Evolutionary conservation across 2,329 filamentous ascomycete species (phyloP).

Genomic region (Colletotrichum sp.): DNA sequence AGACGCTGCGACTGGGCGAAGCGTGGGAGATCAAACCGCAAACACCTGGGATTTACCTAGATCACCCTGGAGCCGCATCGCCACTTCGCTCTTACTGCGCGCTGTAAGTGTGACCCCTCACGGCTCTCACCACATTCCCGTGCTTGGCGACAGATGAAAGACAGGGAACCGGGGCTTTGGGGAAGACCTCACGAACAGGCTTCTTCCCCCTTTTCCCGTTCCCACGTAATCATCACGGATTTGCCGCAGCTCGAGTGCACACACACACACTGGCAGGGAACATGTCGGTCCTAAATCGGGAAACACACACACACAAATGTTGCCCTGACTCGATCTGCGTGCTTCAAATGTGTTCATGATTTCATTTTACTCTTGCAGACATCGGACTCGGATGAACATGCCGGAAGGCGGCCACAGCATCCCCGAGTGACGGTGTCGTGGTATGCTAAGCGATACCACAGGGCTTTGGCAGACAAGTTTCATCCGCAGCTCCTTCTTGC

Average conservation of each 20-base stretch:
- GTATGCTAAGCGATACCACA: background rate
- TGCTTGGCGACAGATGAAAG: background rate
- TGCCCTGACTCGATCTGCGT: background rate
- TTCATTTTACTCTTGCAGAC: background rate
- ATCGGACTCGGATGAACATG: background rate
- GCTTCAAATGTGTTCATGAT: background rate
- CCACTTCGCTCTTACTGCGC: background rate
- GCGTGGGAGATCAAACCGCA: constrained; percentile 12
- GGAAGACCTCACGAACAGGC: background rate
- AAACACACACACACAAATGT: background rate
- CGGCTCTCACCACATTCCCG: background rate
- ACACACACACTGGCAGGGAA: background rate
- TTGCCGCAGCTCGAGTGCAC: background rate
- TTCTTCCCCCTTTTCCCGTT: background rate
- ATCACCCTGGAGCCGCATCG: constrained; percentile 3
- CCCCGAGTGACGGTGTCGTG: background rate
- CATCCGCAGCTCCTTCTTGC: background rate
- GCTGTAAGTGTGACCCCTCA: background rate
- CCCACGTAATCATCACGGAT: background rate
- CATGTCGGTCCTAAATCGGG: background rate
- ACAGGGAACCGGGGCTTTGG: background rate
- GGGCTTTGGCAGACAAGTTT: background rate
- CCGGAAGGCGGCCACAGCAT: background rate
- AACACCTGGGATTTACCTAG: constrained; percentile 9
- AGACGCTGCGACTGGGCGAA: constrained; percentile 1